Base-by-base conservation (phyloP, 2,329 filamentous ascomycete genomes). In the Lecanosticta acicola region DNA sequence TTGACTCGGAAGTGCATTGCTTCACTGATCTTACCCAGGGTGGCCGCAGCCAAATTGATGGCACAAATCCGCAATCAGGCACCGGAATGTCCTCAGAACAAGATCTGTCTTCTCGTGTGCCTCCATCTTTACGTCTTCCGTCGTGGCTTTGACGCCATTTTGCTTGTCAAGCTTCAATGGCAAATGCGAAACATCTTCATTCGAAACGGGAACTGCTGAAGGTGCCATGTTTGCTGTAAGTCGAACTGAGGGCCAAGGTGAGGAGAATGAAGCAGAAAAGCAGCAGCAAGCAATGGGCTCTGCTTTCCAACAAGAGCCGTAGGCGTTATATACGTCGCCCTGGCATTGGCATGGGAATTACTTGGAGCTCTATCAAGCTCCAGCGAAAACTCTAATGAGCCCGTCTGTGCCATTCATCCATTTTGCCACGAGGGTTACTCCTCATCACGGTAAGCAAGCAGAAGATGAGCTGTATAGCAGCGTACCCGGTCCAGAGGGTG, bases 1-100 rank as follows among this genome's bases (percentile, higher is more conserved):
- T n/a, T 3, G 7, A 16, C 13, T 32, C 3, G 10, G 8, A 13
- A 3, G 4, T 39, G 20, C n/a, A 13, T 21, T 11, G 17, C n/a
- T 9, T 29, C 13, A 18, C 3, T 21, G 10, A 29, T 7, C 33
- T 29, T 68, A 81, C 77, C 81, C 82, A 14, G 81, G 82, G 59
- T 85, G 83, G 0, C 83, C 83, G 29, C 81, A 81, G 51, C 78
- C 78, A 64, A 84, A 86, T 53, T 85, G 81, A 60, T 85, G 75
- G 57, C 81, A 85, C 2, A 86, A 66, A 59, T 86, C 83, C 36
- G 82, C 80, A 48, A 85, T 81, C 21, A 85, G 66, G 40, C 77
- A 68, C 44, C 82, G 71, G 59, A 84, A 83, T 4, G 76, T 77
- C 55, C 73, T 74, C 41, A 85, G 64, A 1, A 82, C 77, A 16